Base-by-base conservation (phyloP, 176 grass and related monocot species). In the Aechmea fasciata region DNA sequence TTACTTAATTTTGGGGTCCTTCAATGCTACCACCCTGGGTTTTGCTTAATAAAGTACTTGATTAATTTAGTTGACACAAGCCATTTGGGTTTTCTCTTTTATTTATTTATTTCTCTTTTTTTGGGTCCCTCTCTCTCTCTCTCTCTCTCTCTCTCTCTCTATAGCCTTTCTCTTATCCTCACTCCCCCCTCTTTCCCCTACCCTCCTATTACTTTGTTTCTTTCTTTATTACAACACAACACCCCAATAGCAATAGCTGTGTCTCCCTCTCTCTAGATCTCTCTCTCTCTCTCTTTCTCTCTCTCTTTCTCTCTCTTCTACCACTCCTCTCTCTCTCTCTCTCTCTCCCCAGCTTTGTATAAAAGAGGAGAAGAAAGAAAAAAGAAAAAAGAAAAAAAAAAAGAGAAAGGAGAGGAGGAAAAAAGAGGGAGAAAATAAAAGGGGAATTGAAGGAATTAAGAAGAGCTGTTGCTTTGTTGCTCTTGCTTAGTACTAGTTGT, bases 131-230 rank as follows among this genome's bases (percentile, higher is more conserved):
- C 29, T 26, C 67, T 59, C 57, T 55, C 55, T 22, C 54, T 68
- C 41, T 79, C 68, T n/a, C 59, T 65, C 71, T 72, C 55, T 59
- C 57, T 51, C 70, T 73, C 49, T 73, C 63, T 80, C 51, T 54
- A 9, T 15, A 18, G 50, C 14, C 19, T 25, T 47, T 48, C 50
- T 81, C 71, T 69, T 48, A 41, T 41, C 33, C 33, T 41, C 33
- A 41, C 4, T 33, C 3, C 13, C 22, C 17, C 64, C 49, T 72
- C 57, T 67, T 15, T 23, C 65, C 28, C 25, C 10, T 48, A 67
- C 28, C 29, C 14, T 66, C 64, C n/a, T n/a, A n/a, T 29, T 18
- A 3, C 28, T 47, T 67, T 67, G 33, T 33, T 67, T 19, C 65
- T 47, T 67, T 47, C 64, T 66, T 67, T 67, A 13, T 67, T 18